phyloP scores from a whole-genome alignment of 2,329 filamentous ascomycete species.

The Neofusicoccum laricinum region DNA sequence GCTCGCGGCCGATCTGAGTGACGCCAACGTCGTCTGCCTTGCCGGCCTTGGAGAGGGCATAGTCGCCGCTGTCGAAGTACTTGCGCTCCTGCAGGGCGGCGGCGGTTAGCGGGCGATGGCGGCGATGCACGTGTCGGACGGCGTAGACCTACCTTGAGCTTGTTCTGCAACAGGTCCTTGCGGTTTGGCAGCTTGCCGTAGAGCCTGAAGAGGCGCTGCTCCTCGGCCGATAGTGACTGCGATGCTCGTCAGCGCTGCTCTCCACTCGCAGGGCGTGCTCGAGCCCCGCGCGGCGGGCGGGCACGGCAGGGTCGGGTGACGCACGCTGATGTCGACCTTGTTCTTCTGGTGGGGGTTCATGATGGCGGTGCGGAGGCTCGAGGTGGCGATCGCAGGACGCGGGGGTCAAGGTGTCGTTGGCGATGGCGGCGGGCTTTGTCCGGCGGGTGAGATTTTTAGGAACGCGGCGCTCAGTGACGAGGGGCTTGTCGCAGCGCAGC shows the following conservation, averaged over 20 bases:
- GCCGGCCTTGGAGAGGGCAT: conserved; percentile 93
- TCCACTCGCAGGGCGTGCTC: not conserved
- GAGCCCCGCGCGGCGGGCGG: too few species aligned
- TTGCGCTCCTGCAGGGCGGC: conserved; percentile 66
- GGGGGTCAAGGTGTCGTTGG: not conserved
- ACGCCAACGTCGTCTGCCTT: conserved; percentile 93
- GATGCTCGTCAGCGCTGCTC: not conserved
- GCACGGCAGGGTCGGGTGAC: conserved; percentile 41
- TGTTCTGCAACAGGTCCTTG: conserved; percentile 95
- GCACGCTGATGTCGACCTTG: conserved; percentile 93
- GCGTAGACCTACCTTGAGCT: conserved; percentile 66
- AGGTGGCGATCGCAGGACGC: conserved; percentile 4
- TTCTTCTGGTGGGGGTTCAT: conserved; percentile 99
- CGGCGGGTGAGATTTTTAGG: not conserved
- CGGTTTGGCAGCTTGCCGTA: conserved; percentile 98
- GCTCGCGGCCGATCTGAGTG: conserved; percentile 88
- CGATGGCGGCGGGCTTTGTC: conserved; percentile 13
- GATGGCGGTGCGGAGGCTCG: conserved; percentile 21
- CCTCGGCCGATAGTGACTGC: conserved; percentile 87
- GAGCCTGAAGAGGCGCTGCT: conserved; percentile 93
- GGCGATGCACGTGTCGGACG: not conserved
- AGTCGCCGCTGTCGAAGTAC: conserved; percentile 96
- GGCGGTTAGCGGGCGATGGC: not conserved
- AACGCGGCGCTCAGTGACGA: not conserved
- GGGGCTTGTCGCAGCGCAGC: conserved; percentile 4